Evolutionary conservation across 768 basidiomycete genomes (phyloP).

Genomic region (Leccinum pellstonianum): DNA sequence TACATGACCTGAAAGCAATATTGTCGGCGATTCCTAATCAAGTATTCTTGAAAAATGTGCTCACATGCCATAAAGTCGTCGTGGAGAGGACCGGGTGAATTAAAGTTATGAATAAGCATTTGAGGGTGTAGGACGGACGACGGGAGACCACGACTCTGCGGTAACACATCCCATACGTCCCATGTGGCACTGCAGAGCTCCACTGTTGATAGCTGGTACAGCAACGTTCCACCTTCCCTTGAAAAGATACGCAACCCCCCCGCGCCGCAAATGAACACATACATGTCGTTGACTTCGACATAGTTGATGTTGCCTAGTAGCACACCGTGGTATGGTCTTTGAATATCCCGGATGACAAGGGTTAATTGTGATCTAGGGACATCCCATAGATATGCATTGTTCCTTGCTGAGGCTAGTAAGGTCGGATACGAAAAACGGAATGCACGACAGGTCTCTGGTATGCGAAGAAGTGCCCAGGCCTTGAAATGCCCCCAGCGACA

Average conservation of each 20-base stretch:
- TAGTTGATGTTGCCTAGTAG: slow-evolving; percentile 49
- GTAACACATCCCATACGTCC: slow-evolving; percentile 25
- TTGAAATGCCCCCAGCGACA: slow-evolving; percentile 50
- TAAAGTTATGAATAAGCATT: slow-evolving; percentile 14
- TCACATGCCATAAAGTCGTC: slow-evolving; percentile 31
- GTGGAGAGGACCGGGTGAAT: slow-evolving; percentile 1
- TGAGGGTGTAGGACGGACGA: slow-evolving; percentile 23
- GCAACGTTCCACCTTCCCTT: slow-evolving; percentile 42
- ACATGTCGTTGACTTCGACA: slow-evolving; percentile 59
- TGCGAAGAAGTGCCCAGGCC: slow-evolving; percentile 57
- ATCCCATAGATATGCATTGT: slow-evolving; percentile 60
- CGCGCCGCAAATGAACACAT: slow-evolving; percentile 59
- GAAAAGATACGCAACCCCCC: slow-evolving; percentile 52
- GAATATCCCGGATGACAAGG: slow-evolving; percentile 36
- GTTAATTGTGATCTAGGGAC: slow-evolving; percentile 49
- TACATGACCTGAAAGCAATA: slow-evolving; percentile 37
- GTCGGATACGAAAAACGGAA: slow-evolving; percentile 70
- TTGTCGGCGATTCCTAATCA: slow-evolving; percentile 1
- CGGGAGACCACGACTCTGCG: slow-evolving; percentile 5
- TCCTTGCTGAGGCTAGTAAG: slow-evolving; percentile 48
- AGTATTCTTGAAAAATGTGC: neutral
- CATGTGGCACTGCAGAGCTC: slow-evolving; percentile 36
- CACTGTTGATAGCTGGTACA: slow-evolving; percentile 44
- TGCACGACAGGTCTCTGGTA: slow-evolving; percentile 47
- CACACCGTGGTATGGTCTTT: slow-evolving; percentile 11